Percentiles rank a stretch among this genome's conserved stretches.
Evolutionary conservation across 257 asterid species (phyloP).

Genomic region (Hygrophila difformis): DNA sequence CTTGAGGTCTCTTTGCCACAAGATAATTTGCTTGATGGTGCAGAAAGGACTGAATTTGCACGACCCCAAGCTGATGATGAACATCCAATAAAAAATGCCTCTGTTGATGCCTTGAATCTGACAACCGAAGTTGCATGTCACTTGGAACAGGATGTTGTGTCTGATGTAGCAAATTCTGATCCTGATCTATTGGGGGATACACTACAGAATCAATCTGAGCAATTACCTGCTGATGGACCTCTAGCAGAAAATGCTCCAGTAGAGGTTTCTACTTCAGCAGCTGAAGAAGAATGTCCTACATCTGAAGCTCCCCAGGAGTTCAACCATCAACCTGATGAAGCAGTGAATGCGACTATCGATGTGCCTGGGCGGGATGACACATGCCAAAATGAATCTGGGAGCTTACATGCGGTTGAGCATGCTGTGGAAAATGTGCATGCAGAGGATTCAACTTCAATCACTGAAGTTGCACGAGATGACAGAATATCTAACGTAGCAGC

Average conservation of each 20-base stretch:
- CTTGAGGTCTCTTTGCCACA: slow-evolving; percentile 1
- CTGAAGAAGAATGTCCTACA: slow-evolving; percentile 10
- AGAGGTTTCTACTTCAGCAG: slow-evolving; percentile 4
- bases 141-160: slow-evolving; percentile 7
- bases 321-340: slow-evolving; percentile 9
- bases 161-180: slow-evolving; percentile 12
- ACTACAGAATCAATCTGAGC: slow-evolving; percentile 11
- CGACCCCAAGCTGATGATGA: background rate
- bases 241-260: slow-evolving; percentile 2
- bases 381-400: slow-evolving; percentile 17
- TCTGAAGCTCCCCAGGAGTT: background rate
- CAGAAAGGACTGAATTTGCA: background rate
- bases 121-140: slow-evolving; percentile 13
- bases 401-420: slow-evolving; percentile 13
- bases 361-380: background rate
- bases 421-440: slow-evolving; percentile 8
- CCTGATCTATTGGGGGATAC: slow-evolving; percentile 5
- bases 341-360: background rate
- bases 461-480: too few species aligned
- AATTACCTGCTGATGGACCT: background rate
- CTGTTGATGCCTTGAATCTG: slow-evolving; percentile 4
- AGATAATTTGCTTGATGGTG: slow-evolving; percentile 11
- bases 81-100: slow-evolving; percentile 1
- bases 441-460: slow-evolving; percentile 10
- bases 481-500: too few species aligned